These are phyloP conservation scores for Rhododendron kiyosumense DNA, from an alignment of 148 eudicot genomes.

Conservation along the genomic window DNA sequence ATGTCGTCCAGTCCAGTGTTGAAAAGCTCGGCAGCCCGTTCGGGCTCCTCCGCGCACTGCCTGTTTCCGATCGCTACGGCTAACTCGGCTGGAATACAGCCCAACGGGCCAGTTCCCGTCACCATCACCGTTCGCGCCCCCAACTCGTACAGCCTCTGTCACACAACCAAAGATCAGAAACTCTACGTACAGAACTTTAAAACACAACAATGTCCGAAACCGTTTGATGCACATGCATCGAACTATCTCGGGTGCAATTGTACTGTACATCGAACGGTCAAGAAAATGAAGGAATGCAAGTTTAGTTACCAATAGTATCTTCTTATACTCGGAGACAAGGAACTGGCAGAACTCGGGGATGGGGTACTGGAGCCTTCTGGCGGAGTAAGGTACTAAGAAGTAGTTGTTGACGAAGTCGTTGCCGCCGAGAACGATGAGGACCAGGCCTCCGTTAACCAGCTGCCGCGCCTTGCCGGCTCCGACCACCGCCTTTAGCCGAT, in stretches of 20 bases:
- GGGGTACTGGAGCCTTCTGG: conserved; percentile 39
- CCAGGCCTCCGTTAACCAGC: conserved; percentile 51
- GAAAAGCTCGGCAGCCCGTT: conserved; percentile 21
- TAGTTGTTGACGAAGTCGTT: conserved; percentile 91
- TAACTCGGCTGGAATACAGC: conserved; percentile 67
- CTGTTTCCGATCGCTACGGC: conserved; percentile 42
- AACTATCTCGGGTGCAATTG: too few species aligned
- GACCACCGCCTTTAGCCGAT: conserved; percentile 31
- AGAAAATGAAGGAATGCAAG: not conserved
- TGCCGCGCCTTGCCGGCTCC: conserved; percentile 33
- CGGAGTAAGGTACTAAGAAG: conserved; percentile 42
- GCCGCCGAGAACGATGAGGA: conserved; percentile 63
- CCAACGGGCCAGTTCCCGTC: conserved; percentile 73
- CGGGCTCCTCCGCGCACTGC: conserved; percentile 44
- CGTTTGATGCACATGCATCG: not conserved
- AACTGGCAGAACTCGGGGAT: conserved; percentile 34
- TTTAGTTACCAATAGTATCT: conserved; percentile 42
- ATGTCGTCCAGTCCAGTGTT: conserved; percentile 27
- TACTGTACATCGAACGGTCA: not conserved
- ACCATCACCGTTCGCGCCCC: conserved; percentile 73
- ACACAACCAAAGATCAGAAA: not conserved
- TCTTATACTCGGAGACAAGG: conserved; percentile 54
- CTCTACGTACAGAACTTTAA: not conserved
- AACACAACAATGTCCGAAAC: not conserved
- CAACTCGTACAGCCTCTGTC: conserved; percentile 55